Percentiles rank a stretch among this genome's conserved stretches.
These are phyloP conservation scores for Lactifluus rugatus DNA, from an alignment of 768 basidiomycete genomes.

Conservation along the genomic window DNA sequence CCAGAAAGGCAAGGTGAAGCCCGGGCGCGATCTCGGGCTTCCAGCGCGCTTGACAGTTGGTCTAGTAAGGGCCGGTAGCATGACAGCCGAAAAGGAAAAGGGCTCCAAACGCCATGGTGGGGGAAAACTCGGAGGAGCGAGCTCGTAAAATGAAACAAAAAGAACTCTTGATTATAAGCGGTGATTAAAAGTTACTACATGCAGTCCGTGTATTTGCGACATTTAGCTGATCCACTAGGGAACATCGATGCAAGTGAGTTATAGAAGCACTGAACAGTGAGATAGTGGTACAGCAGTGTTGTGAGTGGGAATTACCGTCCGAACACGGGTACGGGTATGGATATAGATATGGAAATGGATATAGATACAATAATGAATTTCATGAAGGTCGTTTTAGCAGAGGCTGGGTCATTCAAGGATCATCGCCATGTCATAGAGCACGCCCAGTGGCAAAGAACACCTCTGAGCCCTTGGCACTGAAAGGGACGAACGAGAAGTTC, in stretches of 20 bases:
- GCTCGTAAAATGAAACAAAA: neutral
- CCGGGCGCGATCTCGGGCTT: no score
- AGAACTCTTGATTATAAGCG: neutral
- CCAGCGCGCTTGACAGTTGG: no score
- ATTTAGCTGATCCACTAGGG: neutral
- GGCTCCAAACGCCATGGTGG: no score
- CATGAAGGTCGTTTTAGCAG: neutral
- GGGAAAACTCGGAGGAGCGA: neutral
- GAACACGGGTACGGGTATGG: no score
- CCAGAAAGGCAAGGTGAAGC: neutral
- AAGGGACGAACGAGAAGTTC: slow-evolving; percentile 5
- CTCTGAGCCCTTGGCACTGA: neutral
- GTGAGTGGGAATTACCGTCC: neutral
- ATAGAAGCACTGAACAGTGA: neutral
- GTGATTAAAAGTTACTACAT: neutral
- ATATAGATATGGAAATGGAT: neutral
- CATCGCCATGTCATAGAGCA: slow-evolving; percentile 4
- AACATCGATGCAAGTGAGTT: neutral
- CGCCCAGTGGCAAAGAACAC: neutral
- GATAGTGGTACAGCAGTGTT: neutral
- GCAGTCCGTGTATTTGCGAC: neutral
- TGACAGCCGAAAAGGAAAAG: no score
- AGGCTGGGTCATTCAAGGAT: neutral
- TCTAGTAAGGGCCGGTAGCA: no score
- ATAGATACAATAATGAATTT: neutral